Conservation (phyloP, 441 rosid species). For the Populus hybrid region DNA sequence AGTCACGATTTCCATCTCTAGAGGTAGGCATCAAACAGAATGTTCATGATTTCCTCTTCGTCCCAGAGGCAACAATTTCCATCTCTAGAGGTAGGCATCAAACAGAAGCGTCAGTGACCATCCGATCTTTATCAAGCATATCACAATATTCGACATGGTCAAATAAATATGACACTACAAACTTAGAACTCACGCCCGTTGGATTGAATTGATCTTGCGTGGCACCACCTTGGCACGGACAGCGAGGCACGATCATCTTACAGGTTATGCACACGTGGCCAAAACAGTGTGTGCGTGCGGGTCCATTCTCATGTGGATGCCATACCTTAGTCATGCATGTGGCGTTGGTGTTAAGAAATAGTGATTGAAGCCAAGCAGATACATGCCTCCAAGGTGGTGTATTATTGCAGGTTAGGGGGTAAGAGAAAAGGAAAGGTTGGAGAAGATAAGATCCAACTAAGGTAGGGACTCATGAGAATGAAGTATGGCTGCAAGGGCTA, state of each 20-base stretch:
- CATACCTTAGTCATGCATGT: conserved; percentile 35
- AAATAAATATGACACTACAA: conserved; percentile 13
- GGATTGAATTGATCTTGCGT: not conserved
- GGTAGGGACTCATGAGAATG: conserved; percentile 32
- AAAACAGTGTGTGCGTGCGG: not conserved
- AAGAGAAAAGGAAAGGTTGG: conserved; percentile 5
- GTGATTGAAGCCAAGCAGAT: conserved; percentile 11
- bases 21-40: too few species aligned
- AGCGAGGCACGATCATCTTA: conserved; percentile 13
- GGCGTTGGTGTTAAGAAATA: conserved; percentile 16
- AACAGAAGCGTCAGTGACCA: conserved; percentile 13
- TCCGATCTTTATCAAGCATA: conserved; percentile 24
- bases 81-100: conserved; percentile 1
- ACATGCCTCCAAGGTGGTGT: not conserved
- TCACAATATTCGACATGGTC: conserved; percentile 20
- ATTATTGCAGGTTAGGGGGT: conserved; percentile 28
- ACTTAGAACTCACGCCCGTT: not conserved
- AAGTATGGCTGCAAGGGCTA: conserved; percentile 16
- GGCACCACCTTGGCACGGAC: conserved; percentile 16
- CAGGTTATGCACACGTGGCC: conserved; percentile 16
- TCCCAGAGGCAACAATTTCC: too few species aligned
- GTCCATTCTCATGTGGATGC: conserved; percentile 33
- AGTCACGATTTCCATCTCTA: not conserved
- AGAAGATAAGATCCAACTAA: conserved; percentile 31
- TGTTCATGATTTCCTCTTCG: too few species aligned